phyloP scores from a whole-genome alignment of 345 rosid genomes.

The Populus deltoides region DNA sequence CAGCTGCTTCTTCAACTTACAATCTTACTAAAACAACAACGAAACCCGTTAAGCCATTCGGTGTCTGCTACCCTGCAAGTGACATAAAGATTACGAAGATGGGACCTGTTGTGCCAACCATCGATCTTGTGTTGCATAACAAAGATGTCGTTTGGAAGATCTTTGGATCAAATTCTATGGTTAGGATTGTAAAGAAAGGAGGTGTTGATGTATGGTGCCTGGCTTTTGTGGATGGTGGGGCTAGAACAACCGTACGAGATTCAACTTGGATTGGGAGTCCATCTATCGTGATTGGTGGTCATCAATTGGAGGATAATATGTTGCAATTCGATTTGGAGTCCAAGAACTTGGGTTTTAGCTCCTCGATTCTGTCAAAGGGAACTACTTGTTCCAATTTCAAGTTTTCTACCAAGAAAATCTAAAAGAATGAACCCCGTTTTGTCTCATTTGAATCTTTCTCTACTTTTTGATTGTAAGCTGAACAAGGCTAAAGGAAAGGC shows the following conservation, averaged over 20 bases:
- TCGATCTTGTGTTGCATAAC: constrained; percentile 1
- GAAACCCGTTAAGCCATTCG: neutral
- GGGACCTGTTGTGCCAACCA: constrained; percentile 3
- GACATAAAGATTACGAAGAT: neutral
- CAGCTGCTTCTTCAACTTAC: neutral
- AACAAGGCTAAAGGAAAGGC: too few relatives aligned
- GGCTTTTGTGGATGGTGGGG: constrained; percentile 14
- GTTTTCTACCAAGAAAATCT: neutral
- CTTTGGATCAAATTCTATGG: neutral
- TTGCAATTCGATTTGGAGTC: constrained; percentile 1
- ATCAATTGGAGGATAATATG: constrained; percentile 10
- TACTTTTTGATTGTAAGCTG: too few relatives aligned
- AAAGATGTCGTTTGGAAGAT: neutral
- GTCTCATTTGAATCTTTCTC: too few relatives aligned
- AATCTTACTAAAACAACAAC: neutral
- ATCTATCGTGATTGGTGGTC: constrained; percentile 11
- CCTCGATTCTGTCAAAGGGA: neutral
- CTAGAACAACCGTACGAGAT: neutral
- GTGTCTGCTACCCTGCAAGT: neutral
- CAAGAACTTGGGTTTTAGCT: neutral
- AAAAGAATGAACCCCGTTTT: too few relatives aligned
- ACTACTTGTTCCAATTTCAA: constrained; percentile 9
- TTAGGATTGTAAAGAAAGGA: neutral
- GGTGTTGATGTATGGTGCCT: neutral
- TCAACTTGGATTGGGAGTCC: neutral